A percentile compares a stretch with the other conserved stretches of the same genome.
These are phyloP conservation scores for Iris pallida DNA, from an alignment of 116 monocot species.

Conservation along the genomic window DNA sequence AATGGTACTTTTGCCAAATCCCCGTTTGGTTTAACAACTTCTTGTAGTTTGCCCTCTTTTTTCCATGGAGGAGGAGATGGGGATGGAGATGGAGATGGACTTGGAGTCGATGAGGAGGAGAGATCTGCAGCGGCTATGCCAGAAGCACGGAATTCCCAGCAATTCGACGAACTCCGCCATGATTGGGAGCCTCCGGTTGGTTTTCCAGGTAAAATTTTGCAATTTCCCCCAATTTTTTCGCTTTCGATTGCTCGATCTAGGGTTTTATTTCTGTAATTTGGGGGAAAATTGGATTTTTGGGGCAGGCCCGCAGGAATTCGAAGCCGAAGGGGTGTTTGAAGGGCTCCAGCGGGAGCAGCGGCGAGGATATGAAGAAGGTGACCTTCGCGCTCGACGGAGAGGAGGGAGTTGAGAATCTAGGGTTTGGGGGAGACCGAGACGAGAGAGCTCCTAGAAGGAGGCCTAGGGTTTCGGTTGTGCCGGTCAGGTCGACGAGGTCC, in stretches of 20 bases:
- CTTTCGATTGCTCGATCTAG: too few relatives aligned
- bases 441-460: slow-evolving; percentile 5
- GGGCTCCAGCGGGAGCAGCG: slow-evolving; percentile 10
- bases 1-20: too few relatives aligned
- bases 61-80: too few relatives aligned
- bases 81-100: slow-evolving; percentile 6
- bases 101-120: slow-evolving; percentile 16
- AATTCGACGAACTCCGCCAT: slow-evolving; percentile 17
- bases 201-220: slow-evolving; percentile 14
- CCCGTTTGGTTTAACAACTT: too few relatives aligned
- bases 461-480: slow-evolving; percentile 5
- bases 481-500: slow-evolving; percentile 17
- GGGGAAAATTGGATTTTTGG: neutral
- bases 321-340: slow-evolving; percentile 21
- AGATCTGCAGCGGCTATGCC: slow-evolving; percentile 20
- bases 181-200: slow-evolving; percentile 16
- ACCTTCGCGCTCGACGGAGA: slow-evolving; percentile 13
- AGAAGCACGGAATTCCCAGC: slow-evolving; percentile 12
- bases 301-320: neutral
- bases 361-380: slow-evolving; percentile 11
- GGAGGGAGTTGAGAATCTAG: neutral
- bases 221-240: neutral
- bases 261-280: neutral
- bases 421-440: slow-evolving; percentile 1
- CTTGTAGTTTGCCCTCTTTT: too few relatives aligned